These are phyloP conservation scores for Aspergillus funiculosus DNA, from an alignment of 495 filamentous ascomycete genomes.

Conservation along the genomic window DNA sequence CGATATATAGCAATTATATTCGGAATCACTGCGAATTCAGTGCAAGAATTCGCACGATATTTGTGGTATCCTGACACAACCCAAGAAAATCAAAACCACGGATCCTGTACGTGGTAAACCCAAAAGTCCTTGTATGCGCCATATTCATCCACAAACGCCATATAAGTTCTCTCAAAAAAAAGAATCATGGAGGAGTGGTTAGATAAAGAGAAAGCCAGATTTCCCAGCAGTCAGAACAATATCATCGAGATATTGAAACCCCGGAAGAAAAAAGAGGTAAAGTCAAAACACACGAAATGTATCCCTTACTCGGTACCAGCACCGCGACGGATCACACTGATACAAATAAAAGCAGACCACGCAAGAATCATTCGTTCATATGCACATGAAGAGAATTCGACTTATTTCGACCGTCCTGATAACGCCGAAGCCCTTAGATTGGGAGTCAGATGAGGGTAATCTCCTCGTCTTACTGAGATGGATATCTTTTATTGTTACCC, in stretches of 20 bases:
- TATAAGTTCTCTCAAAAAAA: neutral
- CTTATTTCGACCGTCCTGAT: slow-evolving; percentile 7
- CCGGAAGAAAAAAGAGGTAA: slow-evolving; percentile 6
- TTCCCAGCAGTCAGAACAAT: neutral
- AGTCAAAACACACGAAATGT: slow-evolving; percentile 7
- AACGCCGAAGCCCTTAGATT: slow-evolving; percentile 22
- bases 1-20: too few species aligned
- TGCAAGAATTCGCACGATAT: too few species aligned
- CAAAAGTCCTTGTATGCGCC: neutral
- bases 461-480: neutral
- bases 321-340: slow-evolving; percentile 15
- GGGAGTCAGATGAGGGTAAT: too few species aligned
- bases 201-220: slow-evolving; percentile 3
- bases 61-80: too few species aligned
- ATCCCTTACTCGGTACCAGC: slow-evolving; percentile 11
- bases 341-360: slow-evolving; percentile 11
- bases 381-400: slow-evolving; percentile 19
- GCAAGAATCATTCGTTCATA: slow-evolving; percentile 20
- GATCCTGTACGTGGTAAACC: neutral
- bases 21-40: too few species aligned
- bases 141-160: neutral
- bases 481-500: neutral
- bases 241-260: slow-evolving; percentile 13
- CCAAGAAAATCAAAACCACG: too few species aligned
- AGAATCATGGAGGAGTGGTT: too few species aligned